Evolutionary conservation across 441 rosid genomes (phyloP), one percentile per base, ranked within the genome.

Genomic region (Populus hybrid): DNA sequence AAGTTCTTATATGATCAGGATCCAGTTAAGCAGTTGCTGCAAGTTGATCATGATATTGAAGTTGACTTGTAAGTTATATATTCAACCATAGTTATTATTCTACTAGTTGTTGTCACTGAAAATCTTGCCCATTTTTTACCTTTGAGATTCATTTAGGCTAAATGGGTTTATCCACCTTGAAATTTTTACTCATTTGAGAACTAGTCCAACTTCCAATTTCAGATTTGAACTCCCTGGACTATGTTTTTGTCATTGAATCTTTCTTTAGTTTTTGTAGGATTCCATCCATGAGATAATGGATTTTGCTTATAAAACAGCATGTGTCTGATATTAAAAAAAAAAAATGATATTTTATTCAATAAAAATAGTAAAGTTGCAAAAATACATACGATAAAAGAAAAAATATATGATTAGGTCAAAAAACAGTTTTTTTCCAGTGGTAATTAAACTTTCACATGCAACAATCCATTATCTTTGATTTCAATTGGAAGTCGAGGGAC

Each of bases 1-100:
- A 93, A 95, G 89, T 88, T 92, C 87, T 85, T 95, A 63, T 95
- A 91, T 78, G 95, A 95, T 85, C 98, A 93, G 90, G 98, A 93
- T 89, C 98, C 98, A 30, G 93, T 95, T 46, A 90, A 83, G 89
- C 89, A 87, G 78, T 85, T 94, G 80, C 80, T 93, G 84, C 94
- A 91, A 73, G 86, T 77, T 78, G 93, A 84, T 80, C 82, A 79
- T 74, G 81, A 69, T 76, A 85, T 95, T 74, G 91, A 92, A 80
- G 85, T 88, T 84, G 95, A 92, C 83, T 38, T 78, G 98, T 94
- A 85, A 90, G 98, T 86, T 66, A 70, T 81, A 61, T 72, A 81
- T 79, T 76, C 69, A 69, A 76, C 69, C 21, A 18, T 40, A 54
- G 24, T 11, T 64, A 34, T 46, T 70, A 63, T 64, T 69, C 46